Base-by-base conservation (phyloP, 1,284 basidiomycete species). In the Ustanciosporium gigantosporum region DNA sequence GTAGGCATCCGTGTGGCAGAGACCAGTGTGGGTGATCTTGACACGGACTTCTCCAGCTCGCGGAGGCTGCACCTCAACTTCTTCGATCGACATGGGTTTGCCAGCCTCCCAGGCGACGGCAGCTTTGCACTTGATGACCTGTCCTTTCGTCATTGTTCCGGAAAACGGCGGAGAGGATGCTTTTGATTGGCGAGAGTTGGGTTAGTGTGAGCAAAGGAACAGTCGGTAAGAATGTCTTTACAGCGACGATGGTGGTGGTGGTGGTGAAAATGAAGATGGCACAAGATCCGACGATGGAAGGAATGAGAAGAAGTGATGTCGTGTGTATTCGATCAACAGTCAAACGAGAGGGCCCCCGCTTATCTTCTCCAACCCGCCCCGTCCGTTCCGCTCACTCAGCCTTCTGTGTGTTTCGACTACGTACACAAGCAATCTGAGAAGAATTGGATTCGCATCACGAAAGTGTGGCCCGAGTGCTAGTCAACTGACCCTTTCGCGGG, bases 1-100 rank as follows among this genome's bases (percentile, higher is more conserved):
- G 82, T 94, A 96, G 78, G 91, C 90, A 76, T 96, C 93, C 8
- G 95, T 98, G 81, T 98, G 94, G 82, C 95, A 98, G 78, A 98
- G 88, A 70, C 93, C 91, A 84, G 89, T 91, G 82, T 91, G 86
- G 43, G 94, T 83, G 73, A 98, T 89, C 73, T 87, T 85, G 78
- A 97, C 91, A 57, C 94, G 84, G 69, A 99, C 94, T 83, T 99
- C 94, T 78, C 90, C 84, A 20, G 87, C 87, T 56, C 83, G 83
- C 35, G 94, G 95, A 42, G 95, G 91, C 27, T 87, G 88, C 31
- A 99, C 95, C 77, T 95, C 88, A 74, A 98, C 86, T 25, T 90
- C 86, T 80, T 98, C 94, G 72, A 97, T 82, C 67, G 87, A 86
- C 66, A 98, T 85, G 31, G 88, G 86, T 78, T 95, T 86, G 78